Conservation (phyloP, 768 basidiomycete genomes). For the Xanthoconium purpureum region DNA sequence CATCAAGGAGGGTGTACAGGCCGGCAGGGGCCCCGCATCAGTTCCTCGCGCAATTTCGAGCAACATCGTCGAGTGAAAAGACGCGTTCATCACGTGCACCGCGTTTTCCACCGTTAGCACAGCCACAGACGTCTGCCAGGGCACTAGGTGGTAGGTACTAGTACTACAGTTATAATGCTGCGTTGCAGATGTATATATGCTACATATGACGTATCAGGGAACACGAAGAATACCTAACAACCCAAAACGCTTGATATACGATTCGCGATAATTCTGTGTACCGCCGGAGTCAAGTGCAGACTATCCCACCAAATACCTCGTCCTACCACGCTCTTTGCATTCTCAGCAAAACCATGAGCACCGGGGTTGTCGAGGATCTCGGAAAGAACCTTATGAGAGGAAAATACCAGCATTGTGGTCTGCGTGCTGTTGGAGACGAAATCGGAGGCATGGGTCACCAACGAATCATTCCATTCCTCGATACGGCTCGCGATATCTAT, state of each 20-base stretch:
- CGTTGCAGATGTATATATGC: no score
- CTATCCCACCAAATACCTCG: conserved; percentile 37
- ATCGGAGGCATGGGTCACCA: neutral
- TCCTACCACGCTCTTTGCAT: neutral
- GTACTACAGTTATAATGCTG: no score
- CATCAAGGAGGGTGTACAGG: conserved; percentile 70
- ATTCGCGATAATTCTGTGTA: conserved; percentile 34
- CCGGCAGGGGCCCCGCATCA: conserved; percentile 22
- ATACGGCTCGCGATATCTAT: conserved; percentile 1
- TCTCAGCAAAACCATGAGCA: conserved; percentile 5
- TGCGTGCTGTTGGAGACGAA: neutral
- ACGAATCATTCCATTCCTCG: conserved; percentile 3
- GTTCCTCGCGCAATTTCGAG: conserved; percentile 21
- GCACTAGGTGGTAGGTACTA: no score
- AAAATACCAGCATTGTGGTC: conserved; percentile 4
- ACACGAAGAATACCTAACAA: no score
- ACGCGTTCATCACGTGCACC: conserved; percentile 8
- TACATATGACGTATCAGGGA: no score
- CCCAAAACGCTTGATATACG: neutral
- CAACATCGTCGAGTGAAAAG: neutral
- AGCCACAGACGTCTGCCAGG: neutral
- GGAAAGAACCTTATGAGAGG: conserved; percentile 6
- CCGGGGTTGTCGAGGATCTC: conserved; percentile 9
- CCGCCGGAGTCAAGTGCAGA: conserved; percentile 35
- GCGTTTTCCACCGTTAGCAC: neutral